These are phyloP conservation scores for Podaxis sp. DNA, from an alignment of 768 basidiomycete species.

Conservation along the genomic window DNA sequence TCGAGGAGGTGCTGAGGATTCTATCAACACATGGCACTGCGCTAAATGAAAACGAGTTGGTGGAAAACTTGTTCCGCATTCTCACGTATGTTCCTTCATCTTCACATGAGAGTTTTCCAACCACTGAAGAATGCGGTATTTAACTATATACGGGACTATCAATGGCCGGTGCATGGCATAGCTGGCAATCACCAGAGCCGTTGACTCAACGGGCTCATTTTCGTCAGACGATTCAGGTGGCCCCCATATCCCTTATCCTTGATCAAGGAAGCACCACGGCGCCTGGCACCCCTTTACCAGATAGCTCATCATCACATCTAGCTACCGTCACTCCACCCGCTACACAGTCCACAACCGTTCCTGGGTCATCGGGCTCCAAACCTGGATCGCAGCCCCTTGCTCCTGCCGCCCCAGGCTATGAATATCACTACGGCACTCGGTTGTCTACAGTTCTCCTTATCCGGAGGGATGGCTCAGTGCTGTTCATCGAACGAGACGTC, in stretches of 20 bases:
- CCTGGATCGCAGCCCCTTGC: conserved; percentile 13
- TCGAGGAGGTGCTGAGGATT: conserved; percentile 42
- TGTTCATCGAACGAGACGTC: conserved; percentile 72
- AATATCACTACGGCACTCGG: conserved; percentile 60
- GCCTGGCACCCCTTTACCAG: neutral
- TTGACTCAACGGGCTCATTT: conserved; percentile 50
- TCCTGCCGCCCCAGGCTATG: conserved; percentile 17
- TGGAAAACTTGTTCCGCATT: conserved; percentile 59
- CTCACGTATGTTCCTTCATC: conserved; percentile 58
- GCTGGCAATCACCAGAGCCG: conserved; percentile 46
- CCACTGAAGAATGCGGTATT: conserved; percentile 5
- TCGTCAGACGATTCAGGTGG: conserved; percentile 61
- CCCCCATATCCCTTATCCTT: conserved; percentile 43
- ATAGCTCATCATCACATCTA: neutral
- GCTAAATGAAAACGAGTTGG: conserved; percentile 48
- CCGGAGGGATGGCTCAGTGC: conserved; percentile 51
- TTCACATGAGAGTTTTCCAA: conserved; percentile 6
- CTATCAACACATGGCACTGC: conserved; percentile 20
- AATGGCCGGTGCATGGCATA: conserved; percentile 20
- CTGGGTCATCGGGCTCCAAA: conserved; percentile 13
- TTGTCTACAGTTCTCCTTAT: conserved; percentile 72
- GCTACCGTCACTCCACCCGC: neutral
- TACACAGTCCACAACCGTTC: neutral
- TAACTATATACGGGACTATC: neutral
- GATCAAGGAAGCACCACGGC: conserved; percentile 14